Evolutionary conservation across 2,329 filamentous ascomycete genomes (phyloP).

Genomic region (Phyllosticta citribraziliensis): DNA sequence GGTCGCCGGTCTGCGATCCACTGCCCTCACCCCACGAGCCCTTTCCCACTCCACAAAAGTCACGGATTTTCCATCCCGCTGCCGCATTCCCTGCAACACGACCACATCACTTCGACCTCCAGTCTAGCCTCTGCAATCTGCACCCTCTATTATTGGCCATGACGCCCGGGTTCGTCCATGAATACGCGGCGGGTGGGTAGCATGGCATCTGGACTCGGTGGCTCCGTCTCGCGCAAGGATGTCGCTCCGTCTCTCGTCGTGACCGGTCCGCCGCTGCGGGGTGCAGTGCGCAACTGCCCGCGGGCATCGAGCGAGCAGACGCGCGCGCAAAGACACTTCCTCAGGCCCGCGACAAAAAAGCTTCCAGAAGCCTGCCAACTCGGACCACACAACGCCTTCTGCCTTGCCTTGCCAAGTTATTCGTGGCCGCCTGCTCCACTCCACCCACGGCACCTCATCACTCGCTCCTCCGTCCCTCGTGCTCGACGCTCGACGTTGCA

Average conservation of each 20-base stretch:
- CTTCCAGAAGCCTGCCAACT: neutral
- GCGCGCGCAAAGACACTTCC: neutral
- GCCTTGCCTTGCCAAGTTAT: neutral
- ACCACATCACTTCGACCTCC: neutral
- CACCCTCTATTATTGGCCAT: neutral
- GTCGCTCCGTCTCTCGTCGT: neutral
- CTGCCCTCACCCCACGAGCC: neutral
- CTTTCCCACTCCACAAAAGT: neutral
- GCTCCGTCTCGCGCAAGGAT: neutral
- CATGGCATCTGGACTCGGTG: neutral
- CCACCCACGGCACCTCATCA: too few relatives aligned
- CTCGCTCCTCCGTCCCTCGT: neutral
- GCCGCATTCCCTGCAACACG: constrained; percentile 6
- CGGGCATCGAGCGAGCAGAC: too few relatives aligned
- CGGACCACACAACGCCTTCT: neutral
- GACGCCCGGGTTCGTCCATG: neutral
- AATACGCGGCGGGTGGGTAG: neutral
- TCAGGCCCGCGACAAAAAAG: neutral
- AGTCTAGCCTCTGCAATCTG: neutral
- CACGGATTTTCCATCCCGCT: constrained; percentile 7
- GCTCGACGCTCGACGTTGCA: neutral
- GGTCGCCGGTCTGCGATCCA: neutral
- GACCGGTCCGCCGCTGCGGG: neutral
- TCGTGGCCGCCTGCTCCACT: neutral
- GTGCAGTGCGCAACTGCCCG: neutral